phyloP scores from a whole-genome alignment of 306 rosid genomes.

The Gastrolobium bilobum region DNA sequence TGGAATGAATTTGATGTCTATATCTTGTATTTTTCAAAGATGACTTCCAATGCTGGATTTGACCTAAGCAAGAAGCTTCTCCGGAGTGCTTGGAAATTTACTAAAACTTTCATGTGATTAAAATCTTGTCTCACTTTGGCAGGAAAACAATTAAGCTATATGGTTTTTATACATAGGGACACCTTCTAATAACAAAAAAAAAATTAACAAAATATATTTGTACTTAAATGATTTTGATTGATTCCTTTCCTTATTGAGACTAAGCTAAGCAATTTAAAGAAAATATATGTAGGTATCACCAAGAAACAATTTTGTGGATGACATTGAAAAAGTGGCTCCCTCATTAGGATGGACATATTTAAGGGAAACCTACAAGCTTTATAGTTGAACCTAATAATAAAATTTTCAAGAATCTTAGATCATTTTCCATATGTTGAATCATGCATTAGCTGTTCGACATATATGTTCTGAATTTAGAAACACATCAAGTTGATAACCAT shows the following conservation, averaged over 20 bases:
- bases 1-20: slow-evolving; percentile 29
- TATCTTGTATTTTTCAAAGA: slow-evolving; percentile 2
- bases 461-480: slow-evolving; percentile 42
- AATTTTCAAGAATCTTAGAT: slow-evolving; percentile 34
- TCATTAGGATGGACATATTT: slow-evolving; percentile 44
- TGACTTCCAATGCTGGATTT: slow-evolving; percentile 41
- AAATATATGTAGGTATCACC: slow-evolving; percentile 29
- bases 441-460: slow-evolving; percentile 28
- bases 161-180: background rate
- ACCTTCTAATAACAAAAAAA: background rate
- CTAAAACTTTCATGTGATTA: slow-evolving; percentile 41
- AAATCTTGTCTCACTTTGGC: slow-evolving; percentile 20
- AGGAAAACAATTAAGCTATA: background rate
- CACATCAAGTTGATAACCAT: slow-evolving; percentile 48
- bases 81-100: slow-evolving; percentile 41
- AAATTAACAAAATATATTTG: slow-evolving; percentile 8
- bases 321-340: slow-evolving; percentile 47
- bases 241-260: slow-evolving; percentile 42
- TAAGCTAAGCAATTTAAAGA: slow-evolving; percentile 38
- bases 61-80: slow-evolving; percentile 42
- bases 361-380: slow-evolving; percentile 36
- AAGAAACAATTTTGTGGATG: slow-evolving; percentile 48
- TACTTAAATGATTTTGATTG: background rate
- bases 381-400: slow-evolving; percentile 28
- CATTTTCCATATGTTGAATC: slow-evolving; percentile 53